Percentiles rank a stretch among this genome's conserved stretches.
Evolutionary conservation across 148 eudicot species (phyloP).

Genomic region (Tetragonia tetragonoides): DNA sequence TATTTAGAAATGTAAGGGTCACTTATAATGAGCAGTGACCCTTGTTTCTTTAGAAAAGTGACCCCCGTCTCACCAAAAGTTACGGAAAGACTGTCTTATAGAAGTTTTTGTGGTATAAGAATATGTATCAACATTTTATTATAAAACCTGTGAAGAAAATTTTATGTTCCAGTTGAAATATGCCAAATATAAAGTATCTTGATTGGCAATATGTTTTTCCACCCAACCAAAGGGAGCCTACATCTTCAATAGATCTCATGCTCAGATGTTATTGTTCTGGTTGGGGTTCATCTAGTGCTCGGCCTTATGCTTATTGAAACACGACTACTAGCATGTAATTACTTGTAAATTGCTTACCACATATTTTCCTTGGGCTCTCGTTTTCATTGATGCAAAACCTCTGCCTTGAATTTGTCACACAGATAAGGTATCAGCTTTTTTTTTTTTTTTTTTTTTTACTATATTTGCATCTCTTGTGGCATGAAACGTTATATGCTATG

Average conservation of each 20-base stretch:
- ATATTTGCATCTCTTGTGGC: not conserved
- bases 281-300: too few species aligned
- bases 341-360: not conserved
- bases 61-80: too few species aligned
- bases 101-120: not conserved
- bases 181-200: not conserved
- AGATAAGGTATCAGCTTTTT: not conserved
- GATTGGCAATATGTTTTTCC: not conserved
- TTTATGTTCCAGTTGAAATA: too few species aligned
- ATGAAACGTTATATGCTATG: not conserved
- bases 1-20: too few species aligned
- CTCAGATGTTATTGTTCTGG: too few species aligned
- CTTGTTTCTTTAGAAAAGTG: too few species aligned
- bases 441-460: too few species aligned
- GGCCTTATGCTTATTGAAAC: too few species aligned
- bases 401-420: not conserved
- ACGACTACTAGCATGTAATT: not conserved
- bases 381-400: not conserved
- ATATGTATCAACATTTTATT: too few species aligned
- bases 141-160: not conserved
- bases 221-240: not conserved
- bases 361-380: not conserved
- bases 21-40: too few species aligned
- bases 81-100: too few species aligned
- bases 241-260: not conserved